Conservation (phyloP, 139 green algal genomes). For the Chlamydomonas asymmetrica region DNA sequence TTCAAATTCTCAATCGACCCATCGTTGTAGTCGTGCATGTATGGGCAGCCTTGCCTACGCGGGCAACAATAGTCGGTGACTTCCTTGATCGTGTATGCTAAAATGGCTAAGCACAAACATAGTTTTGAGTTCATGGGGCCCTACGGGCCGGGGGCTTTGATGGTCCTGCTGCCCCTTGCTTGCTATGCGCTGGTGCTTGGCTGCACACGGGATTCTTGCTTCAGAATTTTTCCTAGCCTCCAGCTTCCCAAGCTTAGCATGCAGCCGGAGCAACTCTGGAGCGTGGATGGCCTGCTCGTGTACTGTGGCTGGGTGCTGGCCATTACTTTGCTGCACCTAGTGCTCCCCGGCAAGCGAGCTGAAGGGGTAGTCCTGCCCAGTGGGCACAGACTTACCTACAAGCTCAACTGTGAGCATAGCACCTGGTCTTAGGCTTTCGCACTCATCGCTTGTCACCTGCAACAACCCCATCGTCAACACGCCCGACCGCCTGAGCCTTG, state of each 20-base stretch:
- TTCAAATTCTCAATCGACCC: neutral
- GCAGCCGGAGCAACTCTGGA: constrained; percentile 47
- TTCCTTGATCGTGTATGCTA: neutral
- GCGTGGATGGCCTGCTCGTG: constrained; percentile 48
- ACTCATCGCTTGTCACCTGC: neutral
- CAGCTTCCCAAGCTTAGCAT: neutral
- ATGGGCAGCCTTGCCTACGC: constrained; percentile 20
- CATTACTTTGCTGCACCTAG: constrained; percentile 72
- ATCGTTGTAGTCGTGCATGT: neutral
- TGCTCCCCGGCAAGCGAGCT: constrained; percentile 67
- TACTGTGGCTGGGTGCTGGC: constrained; percentile 66
- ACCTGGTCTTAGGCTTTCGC: neutral
- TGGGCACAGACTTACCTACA: constrained; percentile 74
- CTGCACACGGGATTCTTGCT: constrained; percentile 51
- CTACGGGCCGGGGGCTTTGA: constrained; percentile 40
- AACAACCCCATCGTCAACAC: neutral
- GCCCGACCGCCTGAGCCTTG: neutral
- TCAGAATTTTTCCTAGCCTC: constrained; percentile 36
- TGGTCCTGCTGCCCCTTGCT: constrained; percentile 41
- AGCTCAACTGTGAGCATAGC: constrained; percentile 73
- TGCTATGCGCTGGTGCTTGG: constrained; percentile 47
- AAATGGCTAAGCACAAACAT: neutral
- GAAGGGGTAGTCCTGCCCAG: constrained; percentile 67
- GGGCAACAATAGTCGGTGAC: neutral
- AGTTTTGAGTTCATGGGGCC: constrained; percentile 63